Percentiles rank a stretch among this genome's conserved stretches.
Conservation (phyloP, 148 eudicot species). For the Chenopodium formosanum region DNA sequence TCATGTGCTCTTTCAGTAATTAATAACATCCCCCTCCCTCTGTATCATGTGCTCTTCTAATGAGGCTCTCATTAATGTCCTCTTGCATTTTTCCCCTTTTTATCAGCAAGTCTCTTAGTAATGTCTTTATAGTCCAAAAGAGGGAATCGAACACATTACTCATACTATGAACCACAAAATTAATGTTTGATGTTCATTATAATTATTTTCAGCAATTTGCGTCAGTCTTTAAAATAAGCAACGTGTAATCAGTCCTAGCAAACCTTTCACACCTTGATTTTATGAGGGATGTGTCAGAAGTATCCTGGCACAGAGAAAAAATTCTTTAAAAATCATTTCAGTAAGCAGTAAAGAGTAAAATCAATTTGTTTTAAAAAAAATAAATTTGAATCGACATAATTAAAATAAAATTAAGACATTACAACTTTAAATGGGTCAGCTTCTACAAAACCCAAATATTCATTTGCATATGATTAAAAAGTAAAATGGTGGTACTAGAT, state of each 20-base stretch:
- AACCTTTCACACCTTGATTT: background rate
- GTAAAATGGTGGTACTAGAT: background rate
- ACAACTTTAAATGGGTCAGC: background rate
- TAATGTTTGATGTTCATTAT: background rate
- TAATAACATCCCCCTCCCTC: background rate
- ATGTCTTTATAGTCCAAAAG: background rate
- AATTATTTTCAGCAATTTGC: background rate
- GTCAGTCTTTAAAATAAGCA: background rate
- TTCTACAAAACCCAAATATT: background rate
- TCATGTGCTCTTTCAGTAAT: background rate
- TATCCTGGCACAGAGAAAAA: background rate
- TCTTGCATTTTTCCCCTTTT: background rate
- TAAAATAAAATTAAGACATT: background rate
- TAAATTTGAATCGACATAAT: no score
- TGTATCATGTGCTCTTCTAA: background rate
- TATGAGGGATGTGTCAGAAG: background rate
- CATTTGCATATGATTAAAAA: no score
- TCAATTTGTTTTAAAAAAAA: background rate
- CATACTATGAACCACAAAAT: background rate
- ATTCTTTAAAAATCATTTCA: background rate
- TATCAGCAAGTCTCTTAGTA: background rate
- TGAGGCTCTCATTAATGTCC: background rate
- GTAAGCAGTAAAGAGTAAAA: background rate
- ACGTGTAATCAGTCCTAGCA: background rate
- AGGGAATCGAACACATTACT: background rate